Evolutionary conservation across 2,329 filamentous ascomycete species (phyloP).

Genomic region (Arthrobotrys pseudoclavata): DNA sequence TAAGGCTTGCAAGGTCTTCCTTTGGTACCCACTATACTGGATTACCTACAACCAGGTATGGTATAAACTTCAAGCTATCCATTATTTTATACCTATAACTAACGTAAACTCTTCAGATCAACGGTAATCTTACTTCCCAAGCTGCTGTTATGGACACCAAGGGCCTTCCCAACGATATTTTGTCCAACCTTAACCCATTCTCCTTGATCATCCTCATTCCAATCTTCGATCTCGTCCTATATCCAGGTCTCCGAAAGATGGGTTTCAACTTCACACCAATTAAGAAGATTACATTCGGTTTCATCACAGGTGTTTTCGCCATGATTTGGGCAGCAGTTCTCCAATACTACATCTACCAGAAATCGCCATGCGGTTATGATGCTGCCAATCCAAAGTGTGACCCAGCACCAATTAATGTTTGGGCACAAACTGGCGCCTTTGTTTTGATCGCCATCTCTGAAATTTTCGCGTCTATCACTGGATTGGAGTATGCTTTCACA

Average conservation of each 20-base stretch:
- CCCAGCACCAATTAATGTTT: constrained; percentile 76
- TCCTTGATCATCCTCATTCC: constrained; percentile 82
- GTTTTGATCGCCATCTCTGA: constrained; percentile 72
- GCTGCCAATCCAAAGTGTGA: constrained; percentile 62
- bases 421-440: constrained; percentile 70
- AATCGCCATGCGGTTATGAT: constrained; percentile 65
- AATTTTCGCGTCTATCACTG: constrained; percentile 73
- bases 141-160: constrained; percentile 74
- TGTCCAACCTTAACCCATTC: constrained; percentile 82
- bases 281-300: constrained; percentile 80
- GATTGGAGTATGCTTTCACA: constrained; percentile 81
- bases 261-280: constrained; percentile 79
- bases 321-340: constrained; percentile 73
- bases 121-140: constrained; percentile 72
- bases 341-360: constrained; percentile 69
- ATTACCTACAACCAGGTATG: constrained; percentile 76
- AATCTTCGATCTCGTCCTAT: constrained; percentile 77
- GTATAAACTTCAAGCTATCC: neutral
- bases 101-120: constrained; percentile 74
- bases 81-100: constrained; percentile 65
- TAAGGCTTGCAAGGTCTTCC: constrained; percentile 63
- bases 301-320: constrained; percentile 75
- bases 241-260: constrained; percentile 75
- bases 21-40: constrained; percentile 64
- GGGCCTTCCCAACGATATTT: constrained; percentile 82